These are phyloP conservation scores for Kalaharituber pfeilii DNA, from an alignment of 2,329 filamentous ascomycete species.

Conservation along the genomic window DNA sequence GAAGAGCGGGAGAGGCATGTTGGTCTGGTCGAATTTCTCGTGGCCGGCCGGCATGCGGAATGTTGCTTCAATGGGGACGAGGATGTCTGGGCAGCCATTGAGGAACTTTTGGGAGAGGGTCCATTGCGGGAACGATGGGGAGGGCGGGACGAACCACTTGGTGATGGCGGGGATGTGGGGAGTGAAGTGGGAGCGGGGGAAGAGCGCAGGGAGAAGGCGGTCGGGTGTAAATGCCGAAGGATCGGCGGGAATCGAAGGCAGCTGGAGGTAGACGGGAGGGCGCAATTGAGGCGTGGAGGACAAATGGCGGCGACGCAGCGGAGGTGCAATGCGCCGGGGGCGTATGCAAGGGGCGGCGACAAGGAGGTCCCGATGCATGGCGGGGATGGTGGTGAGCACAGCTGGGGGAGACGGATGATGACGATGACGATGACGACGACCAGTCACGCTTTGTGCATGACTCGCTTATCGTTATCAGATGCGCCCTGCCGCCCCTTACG, in stretches of 20 bases:
- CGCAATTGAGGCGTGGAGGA: neutral
- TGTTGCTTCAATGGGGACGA: constrained; percentile 13
- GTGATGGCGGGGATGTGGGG: constrained; percentile 12
- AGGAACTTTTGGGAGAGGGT: constrained; percentile 8
- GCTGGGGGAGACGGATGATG: no score
- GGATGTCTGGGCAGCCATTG: constrained; percentile 20
- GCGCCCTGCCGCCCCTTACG: no score
- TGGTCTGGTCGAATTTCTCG: constrained; percentile 7
- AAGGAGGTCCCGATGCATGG: neutral
- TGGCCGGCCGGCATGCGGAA: constrained; percentile 3
- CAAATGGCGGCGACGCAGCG: neutral
- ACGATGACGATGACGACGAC: no score
- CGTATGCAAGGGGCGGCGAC: neutral
- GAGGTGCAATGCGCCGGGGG: neutral
- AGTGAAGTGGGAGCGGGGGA: constrained; percentile 33
- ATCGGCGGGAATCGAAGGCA: neutral
- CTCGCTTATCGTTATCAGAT: no score
- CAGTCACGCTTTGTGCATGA: no score
- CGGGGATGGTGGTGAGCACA: neutral
- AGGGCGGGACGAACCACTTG: constrained; percentile 14
- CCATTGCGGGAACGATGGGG: constrained; percentile 2
- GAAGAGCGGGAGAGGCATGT: constrained; percentile 10
- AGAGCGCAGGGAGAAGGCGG: no score
- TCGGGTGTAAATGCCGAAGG: no score
- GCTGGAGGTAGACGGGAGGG: neutral